Base-by-base conservation (phyloP, 202 grass and related monocot species). In the Panicum virgatum region DNA sequence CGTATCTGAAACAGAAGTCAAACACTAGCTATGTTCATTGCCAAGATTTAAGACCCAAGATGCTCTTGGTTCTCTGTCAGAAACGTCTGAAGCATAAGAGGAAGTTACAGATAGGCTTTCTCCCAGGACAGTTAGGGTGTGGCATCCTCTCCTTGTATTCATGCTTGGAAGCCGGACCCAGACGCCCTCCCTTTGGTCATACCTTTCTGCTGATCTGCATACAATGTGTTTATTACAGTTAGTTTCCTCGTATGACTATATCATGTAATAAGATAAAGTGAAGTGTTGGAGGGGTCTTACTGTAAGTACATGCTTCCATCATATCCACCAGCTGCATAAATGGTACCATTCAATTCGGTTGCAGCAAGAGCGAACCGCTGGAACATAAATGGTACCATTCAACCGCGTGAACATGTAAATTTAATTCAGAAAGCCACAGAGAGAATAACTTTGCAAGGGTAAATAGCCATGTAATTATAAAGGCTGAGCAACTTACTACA, bases 311-410 rank as follows among this genome's bases (percentile, higher is more conserved):
- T 43, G 77, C 34, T 77, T 46, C 95, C 92, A 89, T 98, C 88
- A 86, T 88, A 93, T 78, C 90, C 95, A 54, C 95, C 95, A 72
- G 86, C 60, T 69, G 68, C 73, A 78, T 98, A 95, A 38, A 98
- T 81, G 32, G 77, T 84, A 51, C 90, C 85, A 56, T 82, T 73
- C 62, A 86, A 81, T 86, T 98, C 88, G 42, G 73, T 80, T 7
- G 82, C 92, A 30, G 68, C 90, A 82, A 91, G 88, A 88, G 90
- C 88, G 93, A 98, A 98, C 60, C 95, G 77, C 95, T 98, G 90
- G 13, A 79, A 87, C 25, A 81, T 56, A 79, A n/a, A n/a, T n/a
- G n/a, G n/a, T n/a, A n/a, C n/a, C n/a, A n/a, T n/a, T n/a, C n/a
- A n/a, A n/a, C n/a, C n/a, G n/a, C n/a, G n/a, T n/a, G n/a, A n/a